Evolutionary conservation across 2,329 filamentous ascomycete species (phyloP).

Genomic region (Akanthomyces uredinophilus): DNA sequence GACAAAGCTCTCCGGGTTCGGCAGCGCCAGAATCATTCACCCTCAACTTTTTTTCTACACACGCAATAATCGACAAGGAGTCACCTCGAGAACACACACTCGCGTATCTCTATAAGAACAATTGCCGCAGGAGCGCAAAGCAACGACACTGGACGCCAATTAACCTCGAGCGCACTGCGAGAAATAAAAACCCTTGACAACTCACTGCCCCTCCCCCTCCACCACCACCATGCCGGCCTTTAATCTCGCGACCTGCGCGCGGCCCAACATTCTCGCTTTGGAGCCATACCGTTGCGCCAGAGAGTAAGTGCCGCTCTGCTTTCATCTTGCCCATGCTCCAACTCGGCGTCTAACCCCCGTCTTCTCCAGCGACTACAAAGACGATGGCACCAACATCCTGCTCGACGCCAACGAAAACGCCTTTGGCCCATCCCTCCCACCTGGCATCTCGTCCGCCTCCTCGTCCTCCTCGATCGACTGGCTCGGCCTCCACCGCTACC

Average conservation of each 20-base stretch:
- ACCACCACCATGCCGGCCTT: conserved; percentile 53
- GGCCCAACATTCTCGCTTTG: conserved; percentile 70
- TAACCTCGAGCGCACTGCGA: not conserved
- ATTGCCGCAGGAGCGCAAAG: not conserved
- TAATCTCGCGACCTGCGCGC: conserved; percentile 67
- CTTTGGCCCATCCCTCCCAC: conserved; percentile 72
- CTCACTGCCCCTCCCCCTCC: not conserved
- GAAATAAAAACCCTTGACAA: not conserved
- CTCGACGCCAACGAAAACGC: conserved; percentile 98
- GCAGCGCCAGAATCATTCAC: not conserved
- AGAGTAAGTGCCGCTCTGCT: conserved; percentile 55
- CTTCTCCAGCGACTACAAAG: conserved; percentile 83
- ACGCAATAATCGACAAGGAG: not conserved
- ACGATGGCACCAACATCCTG: conserved; percentile 91
- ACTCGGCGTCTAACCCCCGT: not conserved
- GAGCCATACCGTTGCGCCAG: conserved; percentile 76
- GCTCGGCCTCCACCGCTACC: conserved; percentile 84
- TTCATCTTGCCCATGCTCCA: too few relatives aligned
- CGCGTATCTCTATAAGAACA: not conserved
- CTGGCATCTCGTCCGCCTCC: conserved; percentile 37
- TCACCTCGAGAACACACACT: not conserved
- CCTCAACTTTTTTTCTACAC: not conserved
- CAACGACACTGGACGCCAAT: not conserved
- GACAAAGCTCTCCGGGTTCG: conserved; percentile 10
- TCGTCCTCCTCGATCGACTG: conserved; percentile 55